A percentile compares a stretch with the other conserved stretches of the same genome.
These are phyloP conservation scores for Cichorium intybus DNA, from an alignment of 140 eudicot species.

Conservation along the genomic window DNA sequence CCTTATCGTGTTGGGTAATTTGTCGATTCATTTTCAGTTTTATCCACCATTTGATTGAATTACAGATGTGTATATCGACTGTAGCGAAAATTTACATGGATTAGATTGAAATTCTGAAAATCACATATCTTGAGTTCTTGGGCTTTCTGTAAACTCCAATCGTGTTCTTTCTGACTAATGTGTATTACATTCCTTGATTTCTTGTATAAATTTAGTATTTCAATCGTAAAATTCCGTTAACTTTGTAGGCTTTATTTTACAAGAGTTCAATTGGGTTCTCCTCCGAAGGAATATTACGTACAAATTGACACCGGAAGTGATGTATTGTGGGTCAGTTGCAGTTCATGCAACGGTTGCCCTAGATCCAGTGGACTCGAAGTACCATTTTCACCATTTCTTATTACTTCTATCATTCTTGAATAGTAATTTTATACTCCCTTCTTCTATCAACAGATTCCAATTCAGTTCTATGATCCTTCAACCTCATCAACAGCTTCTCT, in stretches of 20 bases:
- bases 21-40: background rate
- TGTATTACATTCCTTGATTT: background rate
- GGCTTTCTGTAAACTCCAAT: background rate
- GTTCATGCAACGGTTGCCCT: constrained; percentile 76
- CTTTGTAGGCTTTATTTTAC: constrained; percentile 74
- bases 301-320: constrained; percentile 96
- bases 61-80: no score
- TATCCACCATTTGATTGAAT: background rate
- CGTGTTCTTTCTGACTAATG: constrained; percentile 4
- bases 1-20: constrained; percentile 89
- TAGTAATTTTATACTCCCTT: background rate
- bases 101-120: no score
- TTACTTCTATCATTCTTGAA: background rate
- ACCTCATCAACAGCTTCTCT: constrained; percentile 60
- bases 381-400: constrained; percentile 19
- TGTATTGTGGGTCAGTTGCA: constrained; percentile 88
- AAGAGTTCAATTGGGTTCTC: constrained; percentile 74
- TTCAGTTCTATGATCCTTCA: constrained; percentile 73
- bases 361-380: constrained; percentile 89
- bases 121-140: background rate
- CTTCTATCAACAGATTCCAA: constrained; percentile 48
- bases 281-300: constrained; percentile 78
- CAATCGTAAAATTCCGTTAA: constrained; percentile 3
- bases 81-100: constrained; percentile 17
- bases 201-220: background rate